A percentile compares a stretch with the other conserved stretches of the same genome.
These are phyloP conservation scores for Anastatica hierochuntica DNA, from an alignment of 345 rosid species.

Conservation along the genomic window DNA sequence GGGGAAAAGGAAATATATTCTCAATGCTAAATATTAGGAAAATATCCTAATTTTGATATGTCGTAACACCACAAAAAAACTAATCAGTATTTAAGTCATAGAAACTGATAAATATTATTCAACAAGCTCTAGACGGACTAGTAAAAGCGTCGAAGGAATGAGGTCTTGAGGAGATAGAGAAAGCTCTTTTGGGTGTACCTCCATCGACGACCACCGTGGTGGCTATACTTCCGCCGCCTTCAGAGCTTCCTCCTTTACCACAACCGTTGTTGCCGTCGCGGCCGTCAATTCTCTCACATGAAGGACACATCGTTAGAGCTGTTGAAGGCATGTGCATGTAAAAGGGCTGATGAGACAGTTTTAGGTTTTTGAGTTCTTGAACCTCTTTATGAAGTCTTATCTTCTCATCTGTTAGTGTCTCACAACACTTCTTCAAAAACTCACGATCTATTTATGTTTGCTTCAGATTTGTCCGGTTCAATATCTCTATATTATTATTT, in stretches of 20 bases:
- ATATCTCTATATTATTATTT: too few species aligned
- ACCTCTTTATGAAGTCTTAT: constrained; percentile 89
- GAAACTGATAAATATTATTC: too few species aligned
- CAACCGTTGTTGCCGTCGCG: constrained; percentile 16
- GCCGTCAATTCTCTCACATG: constrained; percentile 60
- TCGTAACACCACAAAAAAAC: too few species aligned
- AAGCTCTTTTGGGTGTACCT: constrained; percentile 19
- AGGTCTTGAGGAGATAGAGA: constrained; percentile 32
- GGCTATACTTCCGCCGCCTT: constrained; percentile 12
- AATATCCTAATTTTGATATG: too few species aligned
- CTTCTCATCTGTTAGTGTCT: constrained; percentile 84
- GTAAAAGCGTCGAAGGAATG: constrained; percentile 61
- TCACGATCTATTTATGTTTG: constrained; percentile 98
- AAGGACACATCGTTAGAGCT: constrained; percentile 66
- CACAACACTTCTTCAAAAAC: constrained; percentile 80
- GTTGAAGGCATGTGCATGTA: constrained; percentile 82
- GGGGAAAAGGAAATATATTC: too few species aligned
- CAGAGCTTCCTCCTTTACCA: not conserved
- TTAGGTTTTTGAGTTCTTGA: constrained; percentile 60
- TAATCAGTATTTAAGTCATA: too few species aligned
- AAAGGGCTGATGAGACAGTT: constrained; percentile 45
- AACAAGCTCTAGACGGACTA: constrained; percentile 86
- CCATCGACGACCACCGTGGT: constrained; percentile 16
- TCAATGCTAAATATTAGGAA: too few species aligned
- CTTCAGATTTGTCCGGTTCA: constrained; percentile 82